Evolutionary conservation across 805 yeast species (phyloP).

Genomic region (Zygotorulaspora chibaensis): DNA sequence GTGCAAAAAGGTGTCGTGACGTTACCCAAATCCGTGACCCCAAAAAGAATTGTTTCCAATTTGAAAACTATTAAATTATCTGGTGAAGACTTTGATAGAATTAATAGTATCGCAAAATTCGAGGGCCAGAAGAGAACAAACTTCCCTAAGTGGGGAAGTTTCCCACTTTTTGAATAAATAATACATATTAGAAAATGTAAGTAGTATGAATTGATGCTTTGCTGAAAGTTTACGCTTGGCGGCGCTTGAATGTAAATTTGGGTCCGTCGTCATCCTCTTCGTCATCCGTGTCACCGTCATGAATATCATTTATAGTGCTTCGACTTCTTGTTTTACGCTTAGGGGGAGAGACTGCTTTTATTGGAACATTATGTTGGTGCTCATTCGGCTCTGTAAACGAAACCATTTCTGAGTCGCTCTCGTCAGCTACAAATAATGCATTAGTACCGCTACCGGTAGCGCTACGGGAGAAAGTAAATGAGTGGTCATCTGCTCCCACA

Average conservation of each 20-base stretch:
- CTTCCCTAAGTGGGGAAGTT: constrained; percentile 26
- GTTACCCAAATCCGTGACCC: constrained; percentile 47
- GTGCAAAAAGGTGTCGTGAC: constrained; percentile 52
- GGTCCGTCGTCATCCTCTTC: constrained; percentile 37
- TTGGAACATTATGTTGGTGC: not conserved
- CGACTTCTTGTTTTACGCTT: not conserved
- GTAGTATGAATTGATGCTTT: not conserved
- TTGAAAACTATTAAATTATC: constrained; percentile 31
- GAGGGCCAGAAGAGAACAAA: constrained; percentile 33
- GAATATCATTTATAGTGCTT: constrained; percentile 23
- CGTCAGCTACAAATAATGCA: constrained; percentile 21
- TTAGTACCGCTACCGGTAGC: constrained; percentile 1
- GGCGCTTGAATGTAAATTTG: constrained; percentile 34
- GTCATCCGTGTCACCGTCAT: constrained; percentile 22
- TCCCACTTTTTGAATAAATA: constrained; percentile 17
- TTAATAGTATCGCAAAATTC: constrained; percentile 27
- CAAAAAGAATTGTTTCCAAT: constrained; percentile 41
- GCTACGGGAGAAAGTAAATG: constrained; percentile 5
- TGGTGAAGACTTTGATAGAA: constrained; percentile 35
- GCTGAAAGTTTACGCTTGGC: constrained; percentile 4
- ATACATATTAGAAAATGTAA: not conserved
- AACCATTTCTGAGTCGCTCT: constrained; percentile 12
- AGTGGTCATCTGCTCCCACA: constrained; percentile 3
- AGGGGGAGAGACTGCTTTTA: not conserved
- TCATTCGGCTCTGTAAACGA: not conserved